These are phyloP conservation scores for Nemania sp. DNA, from an alignment of 2,329 filamentous ascomycete species.

Conservation along the genomic window DNA sequence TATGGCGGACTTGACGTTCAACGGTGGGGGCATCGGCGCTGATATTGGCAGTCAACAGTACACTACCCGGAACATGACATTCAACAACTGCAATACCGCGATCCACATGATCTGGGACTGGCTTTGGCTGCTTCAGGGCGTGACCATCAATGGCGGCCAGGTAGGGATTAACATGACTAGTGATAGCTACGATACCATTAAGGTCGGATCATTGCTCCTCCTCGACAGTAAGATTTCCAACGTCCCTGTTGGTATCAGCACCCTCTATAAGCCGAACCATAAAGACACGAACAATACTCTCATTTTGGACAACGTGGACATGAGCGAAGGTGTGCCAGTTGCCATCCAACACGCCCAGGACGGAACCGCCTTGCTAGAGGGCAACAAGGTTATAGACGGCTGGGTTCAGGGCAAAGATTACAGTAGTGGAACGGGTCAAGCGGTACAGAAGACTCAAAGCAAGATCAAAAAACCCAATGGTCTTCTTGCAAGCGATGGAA, in stretches of 20 bases:
- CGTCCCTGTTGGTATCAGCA: conserved; percentile 76
- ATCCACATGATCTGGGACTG: conserved; percentile 93
- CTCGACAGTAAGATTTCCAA: conserved; percentile 79
- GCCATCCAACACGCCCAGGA: conserved; percentile 66
- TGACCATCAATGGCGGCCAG: conserved; percentile 74
- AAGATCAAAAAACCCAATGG: conserved; percentile 64
- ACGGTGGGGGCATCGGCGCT: conserved; percentile 76
- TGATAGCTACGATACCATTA: conserved; percentile 63
- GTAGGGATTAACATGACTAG: conserved; percentile 79
- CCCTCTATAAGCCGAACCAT: conserved; percentile 67
- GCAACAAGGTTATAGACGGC: conserved; percentile 68
- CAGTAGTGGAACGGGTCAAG: conserved; percentile 49
- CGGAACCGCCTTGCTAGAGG: conserved; percentile 64
- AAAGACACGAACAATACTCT: conserved; percentile 77
- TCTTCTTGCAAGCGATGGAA: conserved; percentile 64
- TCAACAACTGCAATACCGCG: conserved; percentile 80
- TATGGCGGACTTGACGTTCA: conserved; percentile 82
- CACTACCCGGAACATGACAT: conserved; percentile 79
- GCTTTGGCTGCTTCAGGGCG: conserved; percentile 78
- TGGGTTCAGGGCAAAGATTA: conserved; percentile 85
- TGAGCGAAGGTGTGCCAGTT: conserved; percentile 65
- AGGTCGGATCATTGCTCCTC: conserved; percentile 82
- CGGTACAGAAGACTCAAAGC: conserved; percentile 62
- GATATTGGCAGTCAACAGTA: conserved; percentile 89
- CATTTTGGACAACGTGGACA: conserved; percentile 88